Base-by-base conservation (phyloP, 2,329 filamentous ascomycete genomes). In the Torrubiella hemipterigena region DNA sequence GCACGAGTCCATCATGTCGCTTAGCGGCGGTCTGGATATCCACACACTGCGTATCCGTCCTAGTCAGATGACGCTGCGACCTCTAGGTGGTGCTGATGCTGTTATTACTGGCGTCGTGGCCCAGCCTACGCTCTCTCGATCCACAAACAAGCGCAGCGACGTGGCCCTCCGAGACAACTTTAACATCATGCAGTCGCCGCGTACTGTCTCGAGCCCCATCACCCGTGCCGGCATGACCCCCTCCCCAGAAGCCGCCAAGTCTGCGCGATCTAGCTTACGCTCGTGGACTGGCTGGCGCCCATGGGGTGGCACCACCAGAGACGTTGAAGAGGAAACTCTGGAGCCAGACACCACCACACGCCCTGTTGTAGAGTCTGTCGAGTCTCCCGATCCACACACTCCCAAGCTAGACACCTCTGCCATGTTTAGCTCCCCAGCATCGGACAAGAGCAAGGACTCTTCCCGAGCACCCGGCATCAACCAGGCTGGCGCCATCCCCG, bases 1-100 rank as follows among this genome's bases (percentile, higher is more conserved):
- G 2, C 85, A 93, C 44, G 87, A 95, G 50, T 93, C 84, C 13
- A 77, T 95, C 38, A 71, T 95, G 42, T 95, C 87, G 0, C 69
- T 94, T 2, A 74, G 78, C 0, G 86, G 85, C 4, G 86, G 86
- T 3, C 78, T 94, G 51, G 89, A 95, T 49, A 93, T 94, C 30
- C 86, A 93, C 51, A 86, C 81, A 0, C 65, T 93, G 5, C 77
- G 79, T 45, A 67, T 69, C 2, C 73, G 81, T 4, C 83, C 84
- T 0, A 83, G 81, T 20, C 83, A 93, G 45, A 68, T 91, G 36
- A 72, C 77, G 15, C 47, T 73, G 38, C 50, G 67, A 30, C 61
- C 63, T 19, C 56, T 70, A 16, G 72, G 67, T 35, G 63, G 62
- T 34, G 61, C 63, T 23, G 71, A 69, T 21, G 70, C 69, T 3